Percentiles rank a stretch among this genome's conserved stretches.
Conservation (phyloP, 352 stramenopile species). For the Phytophthora pinifolia region DNA sequence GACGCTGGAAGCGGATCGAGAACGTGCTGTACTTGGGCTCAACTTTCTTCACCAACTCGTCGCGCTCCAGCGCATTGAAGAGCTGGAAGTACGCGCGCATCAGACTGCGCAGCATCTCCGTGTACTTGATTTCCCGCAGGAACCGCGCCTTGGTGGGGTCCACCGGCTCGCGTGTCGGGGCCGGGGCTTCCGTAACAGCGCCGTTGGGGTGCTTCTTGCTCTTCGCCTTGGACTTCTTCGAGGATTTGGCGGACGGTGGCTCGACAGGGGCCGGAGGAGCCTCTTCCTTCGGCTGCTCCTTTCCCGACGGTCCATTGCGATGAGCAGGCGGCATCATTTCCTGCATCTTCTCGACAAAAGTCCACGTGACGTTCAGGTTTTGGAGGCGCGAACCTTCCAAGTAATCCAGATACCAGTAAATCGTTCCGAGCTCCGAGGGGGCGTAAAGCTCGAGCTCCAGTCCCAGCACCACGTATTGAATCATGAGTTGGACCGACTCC, state of each 20-base stretch:
- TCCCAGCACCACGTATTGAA: conserved; percentile 75
- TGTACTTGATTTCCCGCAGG: conserved; percentile 75
- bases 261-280: conserved; percentile 8
- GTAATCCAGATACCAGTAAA: conserved; percentile 90
- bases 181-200: not conserved
- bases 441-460: conserved; percentile 81
- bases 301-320: conserved; percentile 5
- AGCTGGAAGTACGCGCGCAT: conserved; percentile 85
- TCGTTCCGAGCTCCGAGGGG: conserved; percentile 63
- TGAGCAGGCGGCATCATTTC: conserved; percentile 47
- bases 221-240: conserved; percentile 42
- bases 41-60: conserved; percentile 46
- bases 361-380: conserved; percentile 79
- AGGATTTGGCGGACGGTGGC: conserved; percentile 20
- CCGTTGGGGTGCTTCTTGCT: conserved; percentile 40
- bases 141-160: conserved; percentile 65
- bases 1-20: conserved; percentile 75
- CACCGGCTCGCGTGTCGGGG: conserved; percentile 19
- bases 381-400: conserved; percentile 80
- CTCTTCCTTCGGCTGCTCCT: conserved; percentile 19
- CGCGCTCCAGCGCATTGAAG: conserved; percentile 70
- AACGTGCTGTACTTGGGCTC: conserved; percentile 61
- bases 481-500: conserved; percentile 71
- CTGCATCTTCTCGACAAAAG: conserved; percentile 83
- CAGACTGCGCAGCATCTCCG: conserved; percentile 67